Evolutionary conservation across 73 alveolate genomes (phyloP).

Genomic region (Loxodes magnus): DNA sequence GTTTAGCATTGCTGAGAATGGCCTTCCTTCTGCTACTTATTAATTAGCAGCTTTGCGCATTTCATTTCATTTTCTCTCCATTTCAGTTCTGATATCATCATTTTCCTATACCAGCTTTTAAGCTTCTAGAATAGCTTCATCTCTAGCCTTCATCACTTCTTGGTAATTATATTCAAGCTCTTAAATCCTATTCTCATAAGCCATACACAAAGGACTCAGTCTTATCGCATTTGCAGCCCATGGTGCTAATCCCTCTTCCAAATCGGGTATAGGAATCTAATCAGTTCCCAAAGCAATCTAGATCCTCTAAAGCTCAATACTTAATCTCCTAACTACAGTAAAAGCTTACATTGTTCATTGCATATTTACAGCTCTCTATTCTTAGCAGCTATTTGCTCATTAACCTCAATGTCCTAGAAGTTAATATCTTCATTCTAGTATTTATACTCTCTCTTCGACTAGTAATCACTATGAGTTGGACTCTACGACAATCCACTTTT

Average conservation of each 20-base stretch:
- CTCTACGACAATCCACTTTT: too few relatives aligned
- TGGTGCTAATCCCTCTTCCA: slow-evolving; percentile 4
- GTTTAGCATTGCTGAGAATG: background rate
- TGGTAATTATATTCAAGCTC: slow-evolving; percentile 1
- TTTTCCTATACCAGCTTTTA: slow-evolving; percentile 4
- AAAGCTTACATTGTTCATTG: too few relatives aligned
- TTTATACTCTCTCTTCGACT: too few relatives aligned
- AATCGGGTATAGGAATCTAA: too few relatives aligned
- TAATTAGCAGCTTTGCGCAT: slow-evolving; percentile 1
- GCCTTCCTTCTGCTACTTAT: background rate
- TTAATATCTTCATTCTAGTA: too few relatives aligned
- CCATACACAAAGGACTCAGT: slow-evolving; percentile 6
- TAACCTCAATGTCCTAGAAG: too few relatives aligned
- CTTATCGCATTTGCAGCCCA: slow-evolving; percentile 15
- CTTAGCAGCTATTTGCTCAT: too few relatives aligned
- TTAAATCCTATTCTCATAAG: slow-evolving; percentile 9
- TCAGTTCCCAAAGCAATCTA: too few relatives aligned
- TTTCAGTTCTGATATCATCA: background rate
- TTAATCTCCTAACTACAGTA: too few relatives aligned
- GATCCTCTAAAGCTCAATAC: too few relatives aligned
- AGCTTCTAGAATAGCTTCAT: background rate
- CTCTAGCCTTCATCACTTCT: background rate
- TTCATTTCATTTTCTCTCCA: slow-evolving; percentile 12
- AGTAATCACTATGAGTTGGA: too few relatives aligned
- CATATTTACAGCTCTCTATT: too few relatives aligned